phyloP scores from a whole-genome alignment of 176 grass and related monocot species.

The Musa troglodytarum region DNA sequence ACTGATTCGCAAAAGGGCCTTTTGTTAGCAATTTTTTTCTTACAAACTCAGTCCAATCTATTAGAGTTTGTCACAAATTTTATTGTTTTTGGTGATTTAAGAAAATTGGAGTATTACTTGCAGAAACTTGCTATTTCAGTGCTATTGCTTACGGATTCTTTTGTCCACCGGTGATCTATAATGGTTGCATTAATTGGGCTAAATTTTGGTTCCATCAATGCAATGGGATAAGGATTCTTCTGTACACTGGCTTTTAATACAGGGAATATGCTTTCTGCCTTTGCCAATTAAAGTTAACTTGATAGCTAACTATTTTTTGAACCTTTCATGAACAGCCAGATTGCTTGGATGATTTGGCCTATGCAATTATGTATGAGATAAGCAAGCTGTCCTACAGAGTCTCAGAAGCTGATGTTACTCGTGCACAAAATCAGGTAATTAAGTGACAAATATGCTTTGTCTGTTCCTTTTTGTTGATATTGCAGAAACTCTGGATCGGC shows the following conservation, averaged over 20 bases:
- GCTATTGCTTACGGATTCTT: neutral
- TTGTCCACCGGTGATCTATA: neutral
- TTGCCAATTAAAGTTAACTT: neutral
- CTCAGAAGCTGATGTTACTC: slow-evolving; percentile 90
- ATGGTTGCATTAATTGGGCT: too few relatives aligned
- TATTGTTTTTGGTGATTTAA: neutral
- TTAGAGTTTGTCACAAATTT: neutral
- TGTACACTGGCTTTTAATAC: neutral
- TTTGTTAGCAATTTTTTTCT: neutral
- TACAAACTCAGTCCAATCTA: too few relatives aligned
- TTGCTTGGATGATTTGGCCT: slow-evolving; percentile 91
- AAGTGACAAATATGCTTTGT: neutral
- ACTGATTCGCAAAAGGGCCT: neutral
- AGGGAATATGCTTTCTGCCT: neutral
- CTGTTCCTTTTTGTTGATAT: neutral
- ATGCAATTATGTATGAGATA: slow-evolving; percentile 91
- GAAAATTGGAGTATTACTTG: neutral
- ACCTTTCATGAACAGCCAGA: slow-evolving; percentile 50
- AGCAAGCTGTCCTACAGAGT: slow-evolving; percentile 94
- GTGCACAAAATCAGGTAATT: slow-evolving; percentile 90
- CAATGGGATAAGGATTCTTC: neutral
- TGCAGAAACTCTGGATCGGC: neutral
- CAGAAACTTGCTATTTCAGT: neutral
- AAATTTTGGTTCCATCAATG: too few relatives aligned
- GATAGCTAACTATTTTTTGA: neutral